Base-by-base conservation (phyloP, 148 eudicot genomes). In the Chenopodium quinoa region DNA sequence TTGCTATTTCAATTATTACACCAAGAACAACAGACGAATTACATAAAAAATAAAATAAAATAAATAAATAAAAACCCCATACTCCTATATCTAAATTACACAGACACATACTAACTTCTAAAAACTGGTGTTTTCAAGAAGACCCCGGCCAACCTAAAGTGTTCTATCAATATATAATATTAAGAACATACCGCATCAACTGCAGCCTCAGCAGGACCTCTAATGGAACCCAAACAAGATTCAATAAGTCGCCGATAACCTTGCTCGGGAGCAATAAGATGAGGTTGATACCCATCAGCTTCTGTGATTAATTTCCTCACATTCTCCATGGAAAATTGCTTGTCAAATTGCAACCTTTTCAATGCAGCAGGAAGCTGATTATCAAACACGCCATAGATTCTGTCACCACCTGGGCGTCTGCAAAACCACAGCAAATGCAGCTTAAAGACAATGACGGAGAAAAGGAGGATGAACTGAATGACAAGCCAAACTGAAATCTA, bases 251-350 rank as follows among this genome's bases (percentile, higher is more conserved):
- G 99, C 25, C 97, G 90, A 81, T 96, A 96, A 76, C 99, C 99
- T 85, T 96, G 99, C 82, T 96, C 99, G 12, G 98, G 99, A 79
- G 99, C 99, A 86, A 96, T 93, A 81, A 96, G 89, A 92, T 96
- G 99, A 73, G 99, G 99, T 71, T 93, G 99, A 89, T 96, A 96
- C 67, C 99, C 99, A 92, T 96, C 99, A 81, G 99, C 99, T 90
- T 96, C 95, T 9, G 93, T 93, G 56, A 96, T 92, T 73, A 96
- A 84, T 78, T 96, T 96, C 76, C 95, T 81, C 71, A 96, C 95
- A 81, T 96, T 96, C 20, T 96, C 99, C 97, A 93, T 90, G 50
- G 98, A 91, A 86, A 96, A 97, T 70, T 96, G 97, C 89, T 89
- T 96, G 87, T 96, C 99, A 85, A 96, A 96, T 82, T 96, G 98